Evolutionary conservation across 768 basidiomycete genomes (phyloP), one percentile per base, ranked within the genome.

Genomic region (Russula foetens): DNA sequence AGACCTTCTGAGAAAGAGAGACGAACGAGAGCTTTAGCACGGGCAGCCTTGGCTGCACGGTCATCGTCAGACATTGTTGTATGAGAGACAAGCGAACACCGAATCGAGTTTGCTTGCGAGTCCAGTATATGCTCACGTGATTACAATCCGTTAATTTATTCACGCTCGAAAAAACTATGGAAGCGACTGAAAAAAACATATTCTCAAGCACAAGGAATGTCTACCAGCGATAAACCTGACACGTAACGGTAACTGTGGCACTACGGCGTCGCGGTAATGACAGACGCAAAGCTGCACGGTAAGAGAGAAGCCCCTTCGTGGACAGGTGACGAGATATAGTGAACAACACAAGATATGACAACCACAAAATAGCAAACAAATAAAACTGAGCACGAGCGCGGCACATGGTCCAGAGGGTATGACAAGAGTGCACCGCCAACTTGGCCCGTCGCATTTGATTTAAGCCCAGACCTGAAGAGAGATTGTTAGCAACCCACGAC

Each of bases 1-100:
- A n/a, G 26, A n/a, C n/a, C n/a, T 44, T 46, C 47, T 17, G 56
- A 44, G 35, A 15, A 21, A 31, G 39, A 41, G 28, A 24, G 31
- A 72, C 80, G 59, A 70, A 92, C 91, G 82, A 93, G 69, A 51
- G 88, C 90, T 72, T 88, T 90, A 57, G 88, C 91, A 63, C 91
- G 82, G 3, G 91, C 91, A 57, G 90, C 82, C 73, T 88, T 91
- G 17, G 82, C 83, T 55, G 88, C 88, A 62, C 90, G 82, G 63
- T 92, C 91, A 60, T 85, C 84, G 67, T 90, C 90, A 26, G 84
- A 70, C 72, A 72, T 35, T 73, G 28, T 24, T 19, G 39, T 35
- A 35, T 35, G 35, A 35, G 35, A 35, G 35, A 12, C 35, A 35
- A 35, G 35, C 35, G 35, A n/a, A n/a, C n/a, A n/a, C 35, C 35